Base-by-base conservation (phyloP, 1,284 basidiomycete genomes). In the Stygiomarasmius scandens region DNA sequence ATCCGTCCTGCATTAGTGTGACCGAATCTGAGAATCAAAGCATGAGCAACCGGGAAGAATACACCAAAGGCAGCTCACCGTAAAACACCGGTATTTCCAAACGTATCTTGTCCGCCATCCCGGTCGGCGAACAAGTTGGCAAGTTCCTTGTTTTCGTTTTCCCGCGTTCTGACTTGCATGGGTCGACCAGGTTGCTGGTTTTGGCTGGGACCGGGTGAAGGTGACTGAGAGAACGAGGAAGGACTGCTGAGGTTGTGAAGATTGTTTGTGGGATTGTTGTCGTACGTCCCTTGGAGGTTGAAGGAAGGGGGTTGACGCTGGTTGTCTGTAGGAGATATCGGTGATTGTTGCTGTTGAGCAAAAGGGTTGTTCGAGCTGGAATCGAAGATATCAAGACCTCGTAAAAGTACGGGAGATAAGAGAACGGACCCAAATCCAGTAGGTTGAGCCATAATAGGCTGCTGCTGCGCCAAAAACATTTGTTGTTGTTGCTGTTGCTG, bases 341-440 rank as follows among this genome's bases (percentile, higher is more conserved):
- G 41, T 70, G 62, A 60, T 70, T 68, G 67, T n/a, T 74, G 71
- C 48, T 74, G 60, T 2, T 45, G 54, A 36, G 90, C 91, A 68
- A 97, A 98, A 0, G 96, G 96, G 71, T 98, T 98, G 81, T 98
- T 98, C 45, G 93, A 93, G 14, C 95, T 94, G 57, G 2, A 32
- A 58, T n/a, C 49, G 34, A 36, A 24, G 11, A 56, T 44, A 49
- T 52, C 8, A 34, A 19, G 38, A 41, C 38, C 16, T 5, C 16
- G n/a, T 41, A 41, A 4, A 16, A 6, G 52, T 11, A 38, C 38
- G 46, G 3, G 55, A 22, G 29, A 54, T 14, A 43, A 27, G 11
- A n/a, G 19, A 44, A 22, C 78, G 32, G 63, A 85, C 82, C 87
- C 88, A 65, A 89, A 93, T 55, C 85, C 90, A 41, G 85, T 93